Evolutionary conservation across 352 stramenopile genomes (phyloP), one percentile per base, ranked within the genome.

Genomic region (Globisporangium viniferum): DNA sequence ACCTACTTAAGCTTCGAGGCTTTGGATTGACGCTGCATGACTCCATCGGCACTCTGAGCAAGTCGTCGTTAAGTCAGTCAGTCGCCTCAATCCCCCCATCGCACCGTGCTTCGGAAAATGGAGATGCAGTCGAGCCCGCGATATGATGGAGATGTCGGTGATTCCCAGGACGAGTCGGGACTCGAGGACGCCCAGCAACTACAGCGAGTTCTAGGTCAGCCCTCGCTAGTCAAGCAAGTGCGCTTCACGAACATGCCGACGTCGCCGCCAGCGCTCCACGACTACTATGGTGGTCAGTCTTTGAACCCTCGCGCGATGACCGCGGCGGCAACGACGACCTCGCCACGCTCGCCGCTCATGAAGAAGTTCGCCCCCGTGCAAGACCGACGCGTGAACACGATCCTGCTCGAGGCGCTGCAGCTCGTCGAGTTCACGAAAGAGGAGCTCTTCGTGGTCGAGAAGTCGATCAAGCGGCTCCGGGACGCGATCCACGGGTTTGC

Each of bases 401-500:
- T 89, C 56, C 68, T 90, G 7, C 65, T 90, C 0, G 80, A 93
- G 62, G 82, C 83, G 22, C 66, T 90, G 9, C 79, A 89, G 55
- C 84, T 93, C 31, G 70, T 84, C 9, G 81, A 91, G 46, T 85
- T 85, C 39, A 84, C 83, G 0, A 73, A 77, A 29, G 79, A 88
- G n/a, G 86, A 92, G 59, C 71, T 91, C 10, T 64, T 67, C 0
- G 44, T 77, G 33, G 82, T 92, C 41, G 86, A 91, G 33, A 79
- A 77, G 33, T 80, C 81, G 14, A 72, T 87, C 55, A 87, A 82
- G 59, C 75, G 81, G 8, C 65, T 93, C 8, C 77, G 82, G 20
- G 80, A 90, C 53, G 80, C 78, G 3, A 83, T 92, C 57, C 68
- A 90, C 35, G 78, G 80, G 0, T 91, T 93, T 53, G 76, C 83